A percentile compares a stretch with the other conserved stretches of the same genome.
phyloP scores from a whole-genome alignment of 2,329 filamentous ascomycete species.

The Mollisia scopiformis region DNA sequence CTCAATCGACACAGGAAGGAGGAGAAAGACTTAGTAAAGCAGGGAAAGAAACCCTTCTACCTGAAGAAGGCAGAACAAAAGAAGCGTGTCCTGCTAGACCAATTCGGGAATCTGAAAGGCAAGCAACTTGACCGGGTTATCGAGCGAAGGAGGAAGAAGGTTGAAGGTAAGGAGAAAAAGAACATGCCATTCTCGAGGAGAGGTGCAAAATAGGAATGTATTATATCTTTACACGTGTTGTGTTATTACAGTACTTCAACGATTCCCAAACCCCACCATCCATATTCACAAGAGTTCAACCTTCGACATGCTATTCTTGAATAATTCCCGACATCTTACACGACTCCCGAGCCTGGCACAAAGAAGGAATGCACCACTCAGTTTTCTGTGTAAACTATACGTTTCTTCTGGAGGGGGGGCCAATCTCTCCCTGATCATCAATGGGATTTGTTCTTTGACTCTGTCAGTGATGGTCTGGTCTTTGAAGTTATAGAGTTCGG shows the following conservation, averaged over 20 bases:
- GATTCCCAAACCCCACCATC: background rate
- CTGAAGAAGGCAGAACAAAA: slow-evolving; percentile 92
- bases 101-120: slow-evolving; percentile 82
- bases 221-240: background rate
- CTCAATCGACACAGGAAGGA: slow-evolving; percentile 75
- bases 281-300: slow-evolving; percentile 22
- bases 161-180: slow-evolving; percentile 82
- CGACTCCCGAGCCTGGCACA: slow-evolving; percentile 85
- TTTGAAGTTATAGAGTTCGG: slow-evolving; percentile 86
- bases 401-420: slow-evolving; percentile 96
- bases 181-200: slow-evolving; percentile 63
- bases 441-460: slow-evolving; percentile 83
- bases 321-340: slow-evolving; percentile 81
- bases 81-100: slow-evolving; percentile 78
- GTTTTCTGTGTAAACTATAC: slow-evolving; percentile 91
- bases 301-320: slow-evolving; percentile 50
- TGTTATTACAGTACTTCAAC: background rate
- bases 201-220: slow-evolving; percentile 32
- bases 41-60: slow-evolving; percentile 93
- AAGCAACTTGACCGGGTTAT: slow-evolving; percentile 83
- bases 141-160: slow-evolving; percentile 88
- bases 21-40: slow-evolving; percentile 82
- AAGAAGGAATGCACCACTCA: slow-evolving; percentile 92
- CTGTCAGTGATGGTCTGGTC: slow-evolving; percentile 96
- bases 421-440: slow-evolving; percentile 89